Conservation (phyloP, 495 filamentous ascomycete species). For the Penicillium riverlandense region DNA sequence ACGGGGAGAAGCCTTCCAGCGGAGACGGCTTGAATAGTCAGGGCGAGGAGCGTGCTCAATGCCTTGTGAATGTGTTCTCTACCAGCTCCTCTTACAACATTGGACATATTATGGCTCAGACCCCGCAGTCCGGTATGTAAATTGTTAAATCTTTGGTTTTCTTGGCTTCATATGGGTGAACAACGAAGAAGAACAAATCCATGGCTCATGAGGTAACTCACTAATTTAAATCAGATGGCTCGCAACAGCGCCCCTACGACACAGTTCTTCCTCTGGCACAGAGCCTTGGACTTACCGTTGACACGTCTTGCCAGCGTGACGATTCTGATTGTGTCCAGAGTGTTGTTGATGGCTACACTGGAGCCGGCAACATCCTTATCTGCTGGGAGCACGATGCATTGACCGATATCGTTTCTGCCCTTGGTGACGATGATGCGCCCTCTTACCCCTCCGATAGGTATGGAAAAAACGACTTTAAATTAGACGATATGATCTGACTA, state of each 20-base stretch:
- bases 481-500: too few relatives aligned
- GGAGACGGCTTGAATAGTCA: slow-evolving; percentile 31
- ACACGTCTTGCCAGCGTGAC: slow-evolving; percentile 37
- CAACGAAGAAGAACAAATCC: too few relatives aligned
- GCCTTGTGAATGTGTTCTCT: slow-evolving; percentile 38
- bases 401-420: slow-evolving; percentile 30
- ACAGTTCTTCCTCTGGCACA: slow-evolving; percentile 40
- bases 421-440: slow-evolving; percentile 29
- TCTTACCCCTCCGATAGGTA: slow-evolving; percentile 21
- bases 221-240: slow-evolving; percentile 26
- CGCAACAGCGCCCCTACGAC: slow-evolving; percentile 34
- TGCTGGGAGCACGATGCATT: slow-evolving; percentile 46
- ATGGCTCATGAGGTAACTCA: too few relatives aligned
- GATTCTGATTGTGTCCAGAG: slow-evolving; percentile 36
- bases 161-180: too few relatives aligned
- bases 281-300: slow-evolving; percentile 40
- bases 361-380: slow-evolving; percentile 43
- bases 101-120: slow-evolving; percentile 41
- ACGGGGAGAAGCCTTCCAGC: slow-evolving; percentile 45
- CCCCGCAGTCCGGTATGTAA: slow-evolving; percentile 32
- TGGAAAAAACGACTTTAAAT: too few relatives aligned
- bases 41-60: slow-evolving; percentile 41
- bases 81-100: slow-evolving; percentile 38
- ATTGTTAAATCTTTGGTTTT: too few relatives aligned
- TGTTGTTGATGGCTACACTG: slow-evolving; percentile 30